These are phyloP conservation scores for Gossypium longicalyx DNA, from an alignment of 345 rosid species.

Conservation along the genomic window DNA sequence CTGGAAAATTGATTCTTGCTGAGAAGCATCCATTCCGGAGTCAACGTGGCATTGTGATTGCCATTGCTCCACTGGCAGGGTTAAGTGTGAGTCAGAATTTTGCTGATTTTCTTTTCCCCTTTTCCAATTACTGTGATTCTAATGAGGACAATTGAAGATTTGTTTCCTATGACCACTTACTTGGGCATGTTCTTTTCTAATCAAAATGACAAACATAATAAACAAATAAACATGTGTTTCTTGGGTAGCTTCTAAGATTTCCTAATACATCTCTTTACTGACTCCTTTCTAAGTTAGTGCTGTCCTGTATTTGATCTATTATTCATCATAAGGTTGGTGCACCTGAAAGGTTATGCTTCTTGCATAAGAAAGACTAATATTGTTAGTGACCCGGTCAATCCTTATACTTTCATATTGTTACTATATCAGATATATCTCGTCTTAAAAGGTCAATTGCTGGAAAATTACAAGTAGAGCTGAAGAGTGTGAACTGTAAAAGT, in stretches of 20 bases:
- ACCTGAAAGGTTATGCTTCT: neutral
- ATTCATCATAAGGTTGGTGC: neutral
- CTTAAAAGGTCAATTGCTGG: neutral
- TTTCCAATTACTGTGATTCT: neutral
- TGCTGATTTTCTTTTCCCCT: neutral
- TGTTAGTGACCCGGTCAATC: neutral
- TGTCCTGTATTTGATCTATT: neutral
- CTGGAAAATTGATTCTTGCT: conserved; percentile 58
- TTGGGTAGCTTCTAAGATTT: conserved; percentile 2
- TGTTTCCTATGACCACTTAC: conserved; percentile 4
- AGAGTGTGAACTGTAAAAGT: neutral
- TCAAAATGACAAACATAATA: neutral
- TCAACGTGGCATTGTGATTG: conserved; percentile 52
- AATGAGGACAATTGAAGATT: neutral
- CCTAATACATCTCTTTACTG: neutral
- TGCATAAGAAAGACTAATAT: neutral
- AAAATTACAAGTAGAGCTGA: neutral
- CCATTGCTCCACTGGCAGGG: conserved; percentile 60
- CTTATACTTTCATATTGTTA: neutral
- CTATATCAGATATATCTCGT: neutral
- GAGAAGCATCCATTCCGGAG: conserved; percentile 68
- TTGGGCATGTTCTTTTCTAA: neutral
- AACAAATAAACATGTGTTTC: neutral
- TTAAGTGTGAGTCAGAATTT: conserved; percentile 36
- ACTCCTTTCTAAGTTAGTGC: neutral